A percentile compares a stretch with the other conserved stretches of the same genome.
Conservation (phyloP, 1,284 basidiomycete species). For the Sanghuangporus weigelae region DNA sequence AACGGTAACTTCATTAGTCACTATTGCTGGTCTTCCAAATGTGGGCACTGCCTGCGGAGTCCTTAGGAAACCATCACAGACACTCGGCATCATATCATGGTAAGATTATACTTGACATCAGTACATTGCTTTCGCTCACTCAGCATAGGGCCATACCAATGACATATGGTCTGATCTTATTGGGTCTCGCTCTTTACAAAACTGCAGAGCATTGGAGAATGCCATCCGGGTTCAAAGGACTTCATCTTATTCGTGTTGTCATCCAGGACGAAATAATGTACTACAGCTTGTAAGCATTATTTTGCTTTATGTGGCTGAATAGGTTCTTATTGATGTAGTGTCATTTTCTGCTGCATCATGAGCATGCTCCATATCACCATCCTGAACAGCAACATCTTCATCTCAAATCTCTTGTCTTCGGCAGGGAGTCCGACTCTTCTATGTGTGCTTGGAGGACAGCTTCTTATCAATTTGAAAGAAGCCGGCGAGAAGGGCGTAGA, state of each 20-base stretch:
- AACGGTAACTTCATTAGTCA: too few species aligned
- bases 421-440: not conserved
- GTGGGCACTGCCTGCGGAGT: not conserved
- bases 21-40: not conserved
- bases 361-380: not conserved
- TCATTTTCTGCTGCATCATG: not conserved
- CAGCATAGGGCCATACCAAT: not conserved
- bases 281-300: not conserved
- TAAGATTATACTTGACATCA: not conserved
- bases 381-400: not conserved
- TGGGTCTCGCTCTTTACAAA: slow-evolving; percentile 1
- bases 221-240: not conserved
- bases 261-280: slow-evolving; percentile 3
- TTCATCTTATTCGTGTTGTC: not conserved
- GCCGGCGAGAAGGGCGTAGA: not conserved
- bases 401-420: not conserved
- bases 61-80: not conserved
- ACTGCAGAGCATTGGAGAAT: not conserved
- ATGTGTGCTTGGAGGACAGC: not conserved
- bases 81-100: not conserved
- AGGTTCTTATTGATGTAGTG: not conserved
- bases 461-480: not conserved
- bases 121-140: not conserved
- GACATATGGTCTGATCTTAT: not conserved
- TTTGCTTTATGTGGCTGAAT: not conserved